These are phyloP conservation scores for Mycena sanguinolenta DNA, from an alignment of 768 basidiomycete genomes.

Conservation along the genomic window DNA sequence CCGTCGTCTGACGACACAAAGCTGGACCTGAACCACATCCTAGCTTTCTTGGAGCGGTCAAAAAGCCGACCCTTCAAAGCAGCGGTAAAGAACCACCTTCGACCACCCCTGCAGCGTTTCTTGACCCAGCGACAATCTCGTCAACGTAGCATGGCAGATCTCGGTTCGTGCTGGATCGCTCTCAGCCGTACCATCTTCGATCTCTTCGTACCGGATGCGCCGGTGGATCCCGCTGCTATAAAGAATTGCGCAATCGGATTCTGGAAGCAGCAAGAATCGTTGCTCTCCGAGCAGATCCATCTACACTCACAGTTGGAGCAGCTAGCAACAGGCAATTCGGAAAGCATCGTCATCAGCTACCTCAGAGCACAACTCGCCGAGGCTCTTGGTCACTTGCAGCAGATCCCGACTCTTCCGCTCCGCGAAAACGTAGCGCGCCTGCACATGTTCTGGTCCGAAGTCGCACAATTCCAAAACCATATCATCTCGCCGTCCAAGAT, in stretches of 20 bases:
- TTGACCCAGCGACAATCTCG: constrained; percentile 8
- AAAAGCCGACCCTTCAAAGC: constrained; percentile 50
- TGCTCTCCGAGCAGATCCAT: constrained; percentile 61
- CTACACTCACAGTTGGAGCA: constrained; percentile 71
- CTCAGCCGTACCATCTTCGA: constrained; percentile 72
- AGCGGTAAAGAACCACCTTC: constrained; percentile 49
- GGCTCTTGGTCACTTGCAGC: constrained; percentile 44
- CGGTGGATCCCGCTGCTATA: constrained; percentile 88
- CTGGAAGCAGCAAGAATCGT: constrained; percentile 54
- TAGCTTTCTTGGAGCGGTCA: constrained; percentile 50
- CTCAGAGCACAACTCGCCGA: constrained; percentile 54
- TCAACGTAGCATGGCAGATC: constrained; percentile 33
- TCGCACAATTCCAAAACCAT: constrained; percentile 79
- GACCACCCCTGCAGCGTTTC: constrained; percentile 42
- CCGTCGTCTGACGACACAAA: constrained; percentile 38
- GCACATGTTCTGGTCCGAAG: constrained; percentile 80
- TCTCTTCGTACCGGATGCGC: constrained; percentile 85
- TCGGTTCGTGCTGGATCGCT: constrained; percentile 68
- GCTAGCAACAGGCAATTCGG: constrained; percentile 66
- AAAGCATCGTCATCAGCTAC: constrained; percentile 62
- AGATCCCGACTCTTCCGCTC: constrained; percentile 45
- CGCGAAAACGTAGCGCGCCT: constrained; percentile 63
- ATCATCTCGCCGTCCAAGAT: constrained; percentile 64
- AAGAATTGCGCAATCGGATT: constrained; percentile 62
- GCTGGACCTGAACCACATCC: constrained; percentile 38